phyloP scores from a whole-genome alignment of 2,329 filamentous ascomycete genomes.

The Exophiala bonariae region DNA sequence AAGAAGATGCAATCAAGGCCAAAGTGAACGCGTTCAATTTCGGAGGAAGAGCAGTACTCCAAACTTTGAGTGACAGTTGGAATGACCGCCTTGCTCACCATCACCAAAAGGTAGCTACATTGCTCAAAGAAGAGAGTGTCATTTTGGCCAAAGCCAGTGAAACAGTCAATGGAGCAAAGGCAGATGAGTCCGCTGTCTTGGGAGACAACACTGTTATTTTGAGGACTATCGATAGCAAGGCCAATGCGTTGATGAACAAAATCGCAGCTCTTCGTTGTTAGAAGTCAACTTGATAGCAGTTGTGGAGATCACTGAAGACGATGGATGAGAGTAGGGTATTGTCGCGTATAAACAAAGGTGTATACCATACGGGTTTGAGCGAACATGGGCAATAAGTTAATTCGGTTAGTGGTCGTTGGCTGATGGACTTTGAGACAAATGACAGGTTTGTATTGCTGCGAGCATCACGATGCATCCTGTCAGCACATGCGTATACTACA shows the following conservation, averaged over 20 bases:
- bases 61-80: conserved; percentile 19
- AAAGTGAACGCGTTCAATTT: conserved; percentile 9
- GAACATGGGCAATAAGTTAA: too few species aligned
- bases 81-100: conserved; percentile 18
- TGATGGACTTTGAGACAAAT: too few species aligned
- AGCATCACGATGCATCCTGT: too few species aligned
- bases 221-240: conserved; percentile 1
- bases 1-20: conserved; percentile 18
- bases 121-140: conserved; percentile 9
- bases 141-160: conserved; percentile 8
- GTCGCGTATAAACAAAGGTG: too few species aligned
- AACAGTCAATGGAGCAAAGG: conserved; percentile 5
- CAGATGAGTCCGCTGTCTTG: conserved; percentile 3
- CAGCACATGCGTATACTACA: too few species aligned
- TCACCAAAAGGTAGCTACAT: conserved; percentile 4
- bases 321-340: too few species aligned
- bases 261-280: conserved; percentile 11
- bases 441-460: too few species aligned
- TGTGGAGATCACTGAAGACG: conserved; percentile 1
- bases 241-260: not conserved
- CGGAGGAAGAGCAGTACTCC: conserved; percentile 11
- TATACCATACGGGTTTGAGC: too few species aligned
- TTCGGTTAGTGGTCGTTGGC: too few species aligned
- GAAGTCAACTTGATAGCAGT: not conserved
- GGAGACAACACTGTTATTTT: not conserved